Evolutionary conservation across 83 land plant species (phyloP).

Genomic region (Larix sibirica): DNA sequence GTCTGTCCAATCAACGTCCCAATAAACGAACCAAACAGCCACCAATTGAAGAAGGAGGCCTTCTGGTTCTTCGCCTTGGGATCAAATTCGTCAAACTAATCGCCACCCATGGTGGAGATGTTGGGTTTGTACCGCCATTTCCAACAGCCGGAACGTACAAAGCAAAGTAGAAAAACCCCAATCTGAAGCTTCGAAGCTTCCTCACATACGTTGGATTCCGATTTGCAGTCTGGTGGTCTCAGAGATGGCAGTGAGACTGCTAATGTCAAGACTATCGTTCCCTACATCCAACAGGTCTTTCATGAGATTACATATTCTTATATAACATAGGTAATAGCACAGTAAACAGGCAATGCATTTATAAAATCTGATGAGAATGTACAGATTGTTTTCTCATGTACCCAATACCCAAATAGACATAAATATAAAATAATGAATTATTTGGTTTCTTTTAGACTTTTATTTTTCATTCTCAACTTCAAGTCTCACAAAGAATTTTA

Average conservation of each 20-base stretch:
- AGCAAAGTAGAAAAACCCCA: neutral
- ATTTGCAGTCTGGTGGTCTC: conserved; percentile 22
- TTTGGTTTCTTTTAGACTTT: too few relatives aligned
- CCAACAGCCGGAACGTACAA: neutral
- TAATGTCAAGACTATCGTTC: conserved; percentile 43
- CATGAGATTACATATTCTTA: too few relatives aligned
- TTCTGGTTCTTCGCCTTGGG: conserved; percentile 26
- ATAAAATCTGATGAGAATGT: too few relatives aligned
- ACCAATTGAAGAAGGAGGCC: conserved; percentile 56
- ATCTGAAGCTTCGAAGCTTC: conserved; percentile 13
- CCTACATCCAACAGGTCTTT: too few relatives aligned
- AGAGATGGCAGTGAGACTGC: conserved; percentile 38
- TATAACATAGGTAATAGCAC: too few relatives aligned
- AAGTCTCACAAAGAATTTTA: too few relatives aligned
- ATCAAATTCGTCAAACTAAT: conserved; percentile 52
- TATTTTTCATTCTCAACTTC: too few relatives aligned
- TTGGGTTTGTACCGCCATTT: conserved; percentile 51
- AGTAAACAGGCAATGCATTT: too few relatives aligned
- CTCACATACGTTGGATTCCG: neutral
- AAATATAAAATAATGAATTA: too few relatives aligned
- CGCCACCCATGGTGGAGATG: conserved; percentile 53
- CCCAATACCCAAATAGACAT: too few relatives aligned
- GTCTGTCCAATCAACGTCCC: conserved; percentile 39
- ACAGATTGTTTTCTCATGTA: too few relatives aligned
- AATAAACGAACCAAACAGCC: conserved; percentile 32